Base-by-base conservation (phyloP, 192 early-diverging fungal species). In the Mycoemilia scoparia region DNA sequence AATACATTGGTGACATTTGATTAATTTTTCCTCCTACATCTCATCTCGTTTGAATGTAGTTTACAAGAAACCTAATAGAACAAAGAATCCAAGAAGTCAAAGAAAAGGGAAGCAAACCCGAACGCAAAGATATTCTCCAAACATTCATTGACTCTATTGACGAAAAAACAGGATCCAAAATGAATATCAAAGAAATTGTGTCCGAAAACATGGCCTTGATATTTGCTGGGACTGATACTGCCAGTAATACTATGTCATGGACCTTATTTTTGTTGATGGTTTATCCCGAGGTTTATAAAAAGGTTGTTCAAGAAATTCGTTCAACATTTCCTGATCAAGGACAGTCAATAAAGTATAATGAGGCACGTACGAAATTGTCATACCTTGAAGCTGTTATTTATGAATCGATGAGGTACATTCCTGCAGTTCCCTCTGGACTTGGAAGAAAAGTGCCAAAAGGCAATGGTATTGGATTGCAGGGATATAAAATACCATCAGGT, bases 71-170 rank as follows among this genome's bases (percentile, higher is more conserved):
- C n/a, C n/a, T n/a, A n/a, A n/a, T n/a, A n/a, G n/a, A n/a, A n/a
- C n/a, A n/a, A n/a, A n/a, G n/a, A n/a, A n/a, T n/a, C n/a, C n/a
- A n/a, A n/a, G n/a, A n/a, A n/a, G n/a, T n/a, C n/a, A n/a, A n/a
- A n/a, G n/a, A n/a, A n/a, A n/a, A n/a, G n/a, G n/a, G n/a, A n/a
- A n/a, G n/a, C n/a, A n/a, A n/a, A n/a, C n/a, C n/a, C n/a, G n/a
- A 40, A 20, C 58, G 47, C 12, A 39, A 30, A 3, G 58, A 61
- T 26, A 27, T 61, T 4, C 25, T 61, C 34, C 58, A 61, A 34
- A 29, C 52, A 2, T 55, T 55, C 15, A 46, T 61, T 28, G 58
- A 61, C 26, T 51, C 52, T 0, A 41, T 54, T 38, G 58, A 61
- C 28, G 43, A 43, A 3, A 41, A 51, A 11, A 45, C 47, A 3